Conservation (phyloP, 139 green algal genomes). For the Chlamydomonas sphaeroides region DNA sequence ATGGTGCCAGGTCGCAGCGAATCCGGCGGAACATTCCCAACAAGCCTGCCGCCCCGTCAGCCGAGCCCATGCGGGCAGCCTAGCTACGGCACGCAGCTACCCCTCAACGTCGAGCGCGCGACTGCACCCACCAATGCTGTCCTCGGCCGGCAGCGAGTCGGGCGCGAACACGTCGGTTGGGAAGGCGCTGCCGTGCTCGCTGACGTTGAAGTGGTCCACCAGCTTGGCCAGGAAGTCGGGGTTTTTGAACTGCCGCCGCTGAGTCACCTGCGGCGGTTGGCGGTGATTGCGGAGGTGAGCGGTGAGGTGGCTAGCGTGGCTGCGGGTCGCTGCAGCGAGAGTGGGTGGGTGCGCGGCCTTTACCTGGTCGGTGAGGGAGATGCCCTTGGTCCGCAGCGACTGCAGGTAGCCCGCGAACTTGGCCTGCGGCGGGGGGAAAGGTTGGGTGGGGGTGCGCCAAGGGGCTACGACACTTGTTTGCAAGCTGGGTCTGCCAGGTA, state of each 20-base stretch:
- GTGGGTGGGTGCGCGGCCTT: background rate
- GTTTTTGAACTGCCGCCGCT: constrained; percentile 42
- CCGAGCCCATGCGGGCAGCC: too few relatives aligned
- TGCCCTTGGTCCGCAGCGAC: constrained; percentile 11
- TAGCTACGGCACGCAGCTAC: too few relatives aligned
- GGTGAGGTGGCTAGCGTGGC: too few relatives aligned
- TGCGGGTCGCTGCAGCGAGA: too few relatives aligned
- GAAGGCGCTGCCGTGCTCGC: constrained; percentile 40
- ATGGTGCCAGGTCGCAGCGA: too few relatives aligned
- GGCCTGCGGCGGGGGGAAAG: background rate
- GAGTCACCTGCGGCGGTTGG: too few relatives aligned
- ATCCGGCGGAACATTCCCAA: too few relatives aligned
- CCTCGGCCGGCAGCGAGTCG: constrained; percentile 13
- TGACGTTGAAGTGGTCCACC: constrained; percentile 38
- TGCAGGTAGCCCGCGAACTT: constrained; percentile 14
- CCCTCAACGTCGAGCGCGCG: too few relatives aligned
- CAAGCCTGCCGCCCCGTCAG: too few relatives aligned
- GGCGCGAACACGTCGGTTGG: constrained; percentile 29
- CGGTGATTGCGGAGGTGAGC: too few relatives aligned
- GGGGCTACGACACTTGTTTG: too few relatives aligned
- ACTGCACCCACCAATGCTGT: constrained; percentile 24
- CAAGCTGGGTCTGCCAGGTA: too few relatives aligned
- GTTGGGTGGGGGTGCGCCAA: background rate
- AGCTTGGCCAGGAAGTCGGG: constrained; percentile 44
- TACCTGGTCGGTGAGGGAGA: constrained; percentile 22